Percentiles rank a stretch among this genome's conserved stretches.
These are phyloP conservation scores for Trypethelium eluteriae DNA, from an alignment of 495 filamentous ascomycete species.

Conservation along the genomic window DNA sequence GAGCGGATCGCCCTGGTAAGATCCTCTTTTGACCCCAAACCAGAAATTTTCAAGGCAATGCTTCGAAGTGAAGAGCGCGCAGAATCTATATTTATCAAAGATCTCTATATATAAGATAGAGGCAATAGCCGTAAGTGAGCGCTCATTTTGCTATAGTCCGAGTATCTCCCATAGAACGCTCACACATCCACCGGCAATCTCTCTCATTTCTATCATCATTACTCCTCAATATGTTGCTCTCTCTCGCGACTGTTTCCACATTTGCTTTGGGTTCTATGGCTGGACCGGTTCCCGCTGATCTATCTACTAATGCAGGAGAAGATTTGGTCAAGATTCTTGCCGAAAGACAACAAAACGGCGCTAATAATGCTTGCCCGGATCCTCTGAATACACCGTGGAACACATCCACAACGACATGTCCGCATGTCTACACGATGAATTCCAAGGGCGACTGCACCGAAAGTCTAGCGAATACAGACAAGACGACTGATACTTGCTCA, in stretches of 20 bases:
- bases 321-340: not conserved
- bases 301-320: not conserved
- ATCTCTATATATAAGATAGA: not conserved
- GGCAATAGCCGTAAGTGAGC: not conserved
- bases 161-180: not conserved
- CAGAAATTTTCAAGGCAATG: not conserved
- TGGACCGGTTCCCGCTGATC: not conserved
- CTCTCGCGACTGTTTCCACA: not conserved
- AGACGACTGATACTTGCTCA: constrained; percentile 4
- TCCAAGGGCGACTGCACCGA: not conserved
- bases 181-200: not conserved
- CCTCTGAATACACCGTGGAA: constrained; percentile 6
- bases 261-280: not conserved
- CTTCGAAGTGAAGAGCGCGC: not conserved
- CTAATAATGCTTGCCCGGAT: not conserved
- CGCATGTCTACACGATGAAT: not conserved
- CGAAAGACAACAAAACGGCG: not conserved
- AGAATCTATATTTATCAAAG: not conserved
- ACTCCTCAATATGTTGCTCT: not conserved
- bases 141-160: not conserved
- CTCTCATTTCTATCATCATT: not conserved
- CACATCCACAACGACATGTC: not conserved
- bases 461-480: not conserved
- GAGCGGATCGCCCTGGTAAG: not conserved
- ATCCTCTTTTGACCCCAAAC: not conserved